A percentile compares a stretch with the other conserved stretches of the same genome.
phyloP scores from a whole-genome alignment of 352 stramenopile species.

The Globisporangium cederbergense region DNA sequence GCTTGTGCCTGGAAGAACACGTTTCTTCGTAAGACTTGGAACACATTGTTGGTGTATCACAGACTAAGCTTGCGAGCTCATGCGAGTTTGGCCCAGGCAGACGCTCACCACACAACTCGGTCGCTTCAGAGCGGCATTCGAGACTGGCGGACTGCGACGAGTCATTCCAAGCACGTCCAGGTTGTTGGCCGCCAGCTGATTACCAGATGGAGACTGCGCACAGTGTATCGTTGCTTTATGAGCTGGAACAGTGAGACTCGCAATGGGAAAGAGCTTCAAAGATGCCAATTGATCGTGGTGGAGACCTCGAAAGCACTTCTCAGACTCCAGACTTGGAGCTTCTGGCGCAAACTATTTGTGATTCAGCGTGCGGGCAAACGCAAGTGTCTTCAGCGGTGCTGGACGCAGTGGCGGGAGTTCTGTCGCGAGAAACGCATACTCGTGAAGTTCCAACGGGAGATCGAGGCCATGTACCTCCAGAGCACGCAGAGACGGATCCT shows the following conservation, averaged over 20 bases:
- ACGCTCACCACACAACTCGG: slow-evolving; percentile 10
- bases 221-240: slow-evolving; percentile 33
- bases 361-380: slow-evolving; percentile 20
- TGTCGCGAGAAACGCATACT: slow-evolving; percentile 14
- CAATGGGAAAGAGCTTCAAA: not conserved
- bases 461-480: slow-evolving; percentile 19
- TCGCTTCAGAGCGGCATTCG: slow-evolving; percentile 11
- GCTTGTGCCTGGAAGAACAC: slow-evolving; percentile 23
- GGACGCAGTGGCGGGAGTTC: slow-evolving; percentile 21
- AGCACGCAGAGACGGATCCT: slow-evolving; percentile 20
- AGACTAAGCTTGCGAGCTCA: not conserved
- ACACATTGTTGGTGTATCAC: slow-evolving; percentile 18
- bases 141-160: slow-evolving; percentile 14
- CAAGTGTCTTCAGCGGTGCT: slow-evolving; percentile 24
- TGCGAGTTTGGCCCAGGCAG: slow-evolving; percentile 9
- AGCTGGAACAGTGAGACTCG: slow-evolving; percentile 15
- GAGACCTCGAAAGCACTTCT: not conserved
- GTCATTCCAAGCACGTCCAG: not conserved
- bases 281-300: not conserved
- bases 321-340: slow-evolving; percentile 26
- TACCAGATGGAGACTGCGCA: slow-evolving; percentile 36
- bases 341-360: slow-evolving; percentile 39
- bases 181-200: slow-evolving; percentile 24
- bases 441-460: slow-evolving; percentile 21
- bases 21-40: slow-evolving; percentile 26